Conservation (phyloP, 2,329 filamentous ascomycete species). For the Aphanoascus verrucosus region DNA sequence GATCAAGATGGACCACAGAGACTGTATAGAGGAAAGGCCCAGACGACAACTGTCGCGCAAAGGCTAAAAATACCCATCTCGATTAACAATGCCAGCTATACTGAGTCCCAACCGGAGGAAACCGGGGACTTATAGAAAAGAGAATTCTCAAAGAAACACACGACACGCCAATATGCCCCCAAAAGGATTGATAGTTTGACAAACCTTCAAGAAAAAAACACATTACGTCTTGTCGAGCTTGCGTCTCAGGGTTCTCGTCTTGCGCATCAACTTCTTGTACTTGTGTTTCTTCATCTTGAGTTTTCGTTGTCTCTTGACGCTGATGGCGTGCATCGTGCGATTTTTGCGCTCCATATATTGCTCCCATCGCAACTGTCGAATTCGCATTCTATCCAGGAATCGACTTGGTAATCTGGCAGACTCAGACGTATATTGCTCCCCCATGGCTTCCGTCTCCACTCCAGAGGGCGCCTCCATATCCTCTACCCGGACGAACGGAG, state of each 20-base stretch:
- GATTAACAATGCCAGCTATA: slow-evolving; percentile 5
- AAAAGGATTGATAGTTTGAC: not conserved
- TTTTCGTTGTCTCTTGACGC: slow-evolving; percentile 83
- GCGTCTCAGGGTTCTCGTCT: slow-evolving; percentile 75
- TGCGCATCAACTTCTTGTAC: slow-evolving; percentile 98
- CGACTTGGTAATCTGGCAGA: slow-evolving; percentile 17
- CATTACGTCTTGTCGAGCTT: slow-evolving; percentile 58
- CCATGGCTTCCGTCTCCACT: slow-evolving; percentile 32
- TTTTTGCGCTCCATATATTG: slow-evolving; percentile 37
- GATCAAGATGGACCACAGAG: not conserved
- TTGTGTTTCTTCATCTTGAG: slow-evolving; percentile 99
- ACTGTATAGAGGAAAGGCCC: not conserved
- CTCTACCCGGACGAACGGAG: slow-evolving; percentile 38
- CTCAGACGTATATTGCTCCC: slow-evolving; percentile 45
- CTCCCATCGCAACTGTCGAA: slow-evolving; percentile 52
- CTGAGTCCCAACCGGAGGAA: not conserved
- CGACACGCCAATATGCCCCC: not conserved
- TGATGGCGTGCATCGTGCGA: slow-evolving; percentile 64
- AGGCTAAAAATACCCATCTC: slow-evolving; percentile 2
- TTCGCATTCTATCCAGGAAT: slow-evolving; percentile 54
- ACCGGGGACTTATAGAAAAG: not conserved
- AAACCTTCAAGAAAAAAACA: not conserved
- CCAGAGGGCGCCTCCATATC: slow-evolving; percentile 30
- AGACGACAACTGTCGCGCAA: not conserved
- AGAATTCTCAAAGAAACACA: not conserved